Base-by-base conservation (phyloP, 495 filamentous ascomycete species). In the Clavariopsis aquatica region DNA sequence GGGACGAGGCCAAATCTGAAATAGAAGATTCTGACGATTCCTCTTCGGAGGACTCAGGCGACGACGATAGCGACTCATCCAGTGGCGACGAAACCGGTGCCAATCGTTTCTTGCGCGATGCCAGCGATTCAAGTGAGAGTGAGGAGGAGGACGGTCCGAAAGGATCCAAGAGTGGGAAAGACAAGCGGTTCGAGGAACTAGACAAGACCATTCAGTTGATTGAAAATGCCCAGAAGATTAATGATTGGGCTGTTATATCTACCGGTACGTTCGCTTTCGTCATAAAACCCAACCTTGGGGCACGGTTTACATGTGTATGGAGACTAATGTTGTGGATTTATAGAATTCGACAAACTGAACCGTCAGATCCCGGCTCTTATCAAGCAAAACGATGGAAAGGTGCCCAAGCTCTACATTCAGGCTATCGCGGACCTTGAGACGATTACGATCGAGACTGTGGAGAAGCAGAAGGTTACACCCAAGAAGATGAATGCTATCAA, bases 401-500 rank as follows among this genome's bases (percentile, higher is more conserved):
- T 85, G 28, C 95, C 95, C 15, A 96, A 93, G 79, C 73, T 89
- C 55, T 99, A 96, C 77, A 84, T 99, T 78, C 92, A 93, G 81
- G 85, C 88, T 66, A 86, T 99, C 69, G 87, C 93, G 65, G 93
- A 98, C 70, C 81, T 99, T 46, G 95, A 99, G 79, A 93, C 96
- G 74, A 88, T 89, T 75, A 89, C 96, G 86, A 92, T 92, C 75
- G 95, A 98, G 79, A 88, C 92, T 17, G 84, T 92, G 60, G 83
- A 89, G 71, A 96, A 96, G 81, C 91, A 96, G 76, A 99, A 98
- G 80, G 89, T 93, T 65, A 88, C 92, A 7, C 88, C 89, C 53
- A 96, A 95, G 86, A 98, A 97, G 83, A 96, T 98, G 93, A 99
- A 97, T 77, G 91, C 93, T 43, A 92, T 89, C 73, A 95, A 92